Conservation (phyloP, 306 rosid species). For the Ochetophila trinervis region DNA sequence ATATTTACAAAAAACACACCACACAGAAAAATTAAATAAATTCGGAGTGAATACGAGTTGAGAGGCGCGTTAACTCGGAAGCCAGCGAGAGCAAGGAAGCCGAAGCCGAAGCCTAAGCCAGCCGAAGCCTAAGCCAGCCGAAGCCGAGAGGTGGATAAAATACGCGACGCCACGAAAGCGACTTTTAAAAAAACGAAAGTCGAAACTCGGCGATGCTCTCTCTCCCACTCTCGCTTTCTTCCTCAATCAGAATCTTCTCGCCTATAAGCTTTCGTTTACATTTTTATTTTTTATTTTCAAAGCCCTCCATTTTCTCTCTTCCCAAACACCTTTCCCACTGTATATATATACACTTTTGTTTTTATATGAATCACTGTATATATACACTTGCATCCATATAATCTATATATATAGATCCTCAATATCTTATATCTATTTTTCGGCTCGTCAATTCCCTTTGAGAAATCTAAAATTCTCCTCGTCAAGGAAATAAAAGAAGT, state of each 20-base stretch:
- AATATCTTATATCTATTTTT: background rate
- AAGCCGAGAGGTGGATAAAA: slow-evolving; percentile 29
- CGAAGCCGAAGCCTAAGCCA: background rate
- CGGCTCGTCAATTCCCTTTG: slow-evolving; percentile 1
- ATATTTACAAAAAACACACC: too few species aligned
- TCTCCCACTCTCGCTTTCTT: slow-evolving; percentile 13
- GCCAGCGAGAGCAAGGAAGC: too few species aligned
- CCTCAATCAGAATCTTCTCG: slow-evolving; percentile 13
- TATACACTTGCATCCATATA: background rate
- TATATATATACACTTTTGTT: slow-evolving; percentile 5
- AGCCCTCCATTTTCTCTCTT: slow-evolving; percentile 6
- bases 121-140: background rate
- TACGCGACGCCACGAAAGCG: slow-evolving; percentile 75
- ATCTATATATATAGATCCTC: slow-evolving; percentile 14
- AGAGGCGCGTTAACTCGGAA: too few species aligned
- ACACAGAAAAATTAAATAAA: too few species aligned
- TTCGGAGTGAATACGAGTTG: too few species aligned
- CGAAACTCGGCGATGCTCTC: slow-evolving; percentile 28
- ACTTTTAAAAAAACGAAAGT: slow-evolving; percentile 28
- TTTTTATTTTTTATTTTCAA: background rate
- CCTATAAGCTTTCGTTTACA: background rate
- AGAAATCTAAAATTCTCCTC: too few species aligned
- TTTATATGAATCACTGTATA: too few species aligned
- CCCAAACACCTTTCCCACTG: slow-evolving; percentile 7
- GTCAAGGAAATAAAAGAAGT: too few species aligned